Conservation (phyloP, 129 eudicot genomes). For the Flaveria sonorensis region DNA sequence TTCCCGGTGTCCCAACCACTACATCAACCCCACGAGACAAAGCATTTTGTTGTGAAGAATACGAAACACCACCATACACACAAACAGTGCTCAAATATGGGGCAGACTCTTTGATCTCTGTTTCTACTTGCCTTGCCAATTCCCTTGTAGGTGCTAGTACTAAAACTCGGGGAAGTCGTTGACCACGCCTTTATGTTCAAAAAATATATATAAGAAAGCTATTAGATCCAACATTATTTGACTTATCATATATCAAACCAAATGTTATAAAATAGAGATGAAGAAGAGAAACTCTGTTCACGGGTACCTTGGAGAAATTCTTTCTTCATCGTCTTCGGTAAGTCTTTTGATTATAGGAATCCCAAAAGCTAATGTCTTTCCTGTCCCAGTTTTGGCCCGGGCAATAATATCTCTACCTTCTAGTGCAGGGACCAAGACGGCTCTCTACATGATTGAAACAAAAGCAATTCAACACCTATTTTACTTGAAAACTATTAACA, state of each 20-base stretch:
- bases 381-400: constrained; percentile 99
- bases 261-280: neutral
- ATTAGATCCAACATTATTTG: constrained; percentile 14
- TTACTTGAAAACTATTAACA: neutral
- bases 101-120: constrained; percentile 90
- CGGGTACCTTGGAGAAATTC: constrained; percentile 61
- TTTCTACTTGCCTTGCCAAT: constrained; percentile 94
- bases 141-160: constrained; percentile 98
- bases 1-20: constrained; percentile 99
- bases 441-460: constrained; percentile 59
- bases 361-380: constrained; percentile 95
- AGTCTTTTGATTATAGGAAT: constrained; percentile 84
- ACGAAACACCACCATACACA: constrained; percentile 95
- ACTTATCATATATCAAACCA: neutral
- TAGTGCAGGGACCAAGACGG: constrained; percentile 87
- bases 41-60: constrained; percentile 65
- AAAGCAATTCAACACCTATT: constrained; percentile 16
- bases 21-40: constrained; percentile 96
- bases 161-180: constrained; percentile 79
- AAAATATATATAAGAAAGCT: neutral
- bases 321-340: constrained; percentile 60
- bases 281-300: neutral
- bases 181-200: constrained; percentile 57
- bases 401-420: constrained; percentile 94
- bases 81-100: constrained; percentile 95